Base-by-base conservation (phyloP, 1,284 basidiomycete species). In the Ustilago cynodontis region DNA sequence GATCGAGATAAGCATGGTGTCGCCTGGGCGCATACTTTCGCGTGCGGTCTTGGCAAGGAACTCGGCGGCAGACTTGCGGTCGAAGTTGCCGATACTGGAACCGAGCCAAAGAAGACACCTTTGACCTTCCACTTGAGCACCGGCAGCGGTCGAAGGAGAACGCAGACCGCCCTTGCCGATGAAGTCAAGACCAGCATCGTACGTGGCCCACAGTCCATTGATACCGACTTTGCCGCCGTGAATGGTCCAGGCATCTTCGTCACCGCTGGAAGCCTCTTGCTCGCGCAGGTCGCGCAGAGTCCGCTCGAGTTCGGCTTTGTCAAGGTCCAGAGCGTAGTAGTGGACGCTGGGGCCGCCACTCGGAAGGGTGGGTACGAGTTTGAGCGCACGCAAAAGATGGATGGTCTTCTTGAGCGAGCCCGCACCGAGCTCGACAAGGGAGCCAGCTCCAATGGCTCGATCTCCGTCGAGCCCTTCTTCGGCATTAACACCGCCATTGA, bases 251-350 rank as follows among this genome's bases (percentile, higher is more conserved):
- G 68, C 55, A n/a, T 57, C 73, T 91, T 91, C 53, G 90, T 91
- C 29, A 89, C 92, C 93, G 35, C 68, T 43, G 10, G 60, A 58
- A 11, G 63, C 71, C 59, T 80, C 72, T 37, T 77, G 75, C 18
- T 57, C n/a, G 33, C 33, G 69, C 74, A 98, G 91, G 81, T 92
- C 89, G 39, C 87, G 87, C 52, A 98, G 89, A 4, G 94, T 93
- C 26, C 94, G 91, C 72, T 92, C 89, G 35, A 98, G 91, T 85
- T 98, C 94, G 59, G 90, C 90, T 78, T 92, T 89, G 86, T 96
- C 94, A 29, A 98, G 91, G 84, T 98, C 96, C 59, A 99, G 91
- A 14, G 95, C 94, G 87, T 93, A 95, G 87, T 97, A 98, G 1
- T 91, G 93, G 82, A 93, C 90, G 11, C 90, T 90, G 1, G 90